Conservation (phyloP, 768 basidiomycete genomes). For the Lyophyllum atratum region DNA sequence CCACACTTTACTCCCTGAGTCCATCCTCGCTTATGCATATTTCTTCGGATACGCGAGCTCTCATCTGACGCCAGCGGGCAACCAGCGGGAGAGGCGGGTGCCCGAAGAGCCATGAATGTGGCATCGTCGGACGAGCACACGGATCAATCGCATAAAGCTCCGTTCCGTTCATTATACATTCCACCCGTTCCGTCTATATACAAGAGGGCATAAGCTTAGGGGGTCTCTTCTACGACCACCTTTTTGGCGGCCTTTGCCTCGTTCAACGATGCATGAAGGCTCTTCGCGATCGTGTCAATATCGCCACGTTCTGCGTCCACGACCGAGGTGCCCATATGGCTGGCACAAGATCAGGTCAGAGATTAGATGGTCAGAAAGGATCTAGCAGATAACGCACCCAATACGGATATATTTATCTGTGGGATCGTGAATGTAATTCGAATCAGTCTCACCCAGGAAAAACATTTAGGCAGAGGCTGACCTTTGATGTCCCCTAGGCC, state of each 20-base stretch:
- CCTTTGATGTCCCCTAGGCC: conserved; percentile 79
- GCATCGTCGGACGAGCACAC: not conserved
- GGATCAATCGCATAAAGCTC: conserved; percentile 7
- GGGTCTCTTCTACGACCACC: conserved; percentile 7
- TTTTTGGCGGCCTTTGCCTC: conserved; percentile 24
- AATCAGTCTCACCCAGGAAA: conserved; percentile 7
- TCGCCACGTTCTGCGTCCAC: conserved; percentile 67
- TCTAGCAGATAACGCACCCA: conserved; percentile 43
- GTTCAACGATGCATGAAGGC: conserved; percentile 51
- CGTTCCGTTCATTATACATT: conserved; percentile 5
- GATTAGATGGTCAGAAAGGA: not conserved
- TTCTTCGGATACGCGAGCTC: not conserved
- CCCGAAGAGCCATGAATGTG: not conserved
- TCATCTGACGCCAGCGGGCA: not conserved
- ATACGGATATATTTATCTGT: conserved; percentile 80
- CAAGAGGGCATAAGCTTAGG: too few species aligned
- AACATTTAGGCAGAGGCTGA: conserved; percentile 19
- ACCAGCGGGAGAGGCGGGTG: conserved; percentile 11
- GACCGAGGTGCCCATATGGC: conserved; percentile 86
- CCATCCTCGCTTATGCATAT: not conserved
- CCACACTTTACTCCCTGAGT: not conserved
- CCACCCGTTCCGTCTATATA: not conserved
- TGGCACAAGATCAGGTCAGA: conserved; percentile 24
- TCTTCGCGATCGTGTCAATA: conserved; percentile 61
- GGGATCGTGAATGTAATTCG: not conserved